These are phyloP conservation scores for Neurospora africana DNA, from an alignment of 495 filamentous ascomycete species.

Conservation along the genomic window DNA sequence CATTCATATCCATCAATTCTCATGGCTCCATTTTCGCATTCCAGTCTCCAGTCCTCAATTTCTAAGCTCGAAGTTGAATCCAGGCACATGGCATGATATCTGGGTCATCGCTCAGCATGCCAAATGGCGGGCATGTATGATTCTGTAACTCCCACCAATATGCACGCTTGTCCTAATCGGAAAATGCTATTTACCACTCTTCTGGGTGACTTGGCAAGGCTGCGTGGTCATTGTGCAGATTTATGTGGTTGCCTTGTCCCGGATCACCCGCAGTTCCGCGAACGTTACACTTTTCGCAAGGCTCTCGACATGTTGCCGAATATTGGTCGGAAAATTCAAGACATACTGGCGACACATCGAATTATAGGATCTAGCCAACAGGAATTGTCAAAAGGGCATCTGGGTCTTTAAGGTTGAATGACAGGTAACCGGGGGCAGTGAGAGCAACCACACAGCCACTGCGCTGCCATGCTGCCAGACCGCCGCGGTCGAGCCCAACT, in stretches of 20 bases:
- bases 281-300: neutral
- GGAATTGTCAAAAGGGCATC: neutral
- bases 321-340: neutral
- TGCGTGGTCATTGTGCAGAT: neutral
- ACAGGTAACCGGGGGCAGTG: neutral
- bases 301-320: neutral
- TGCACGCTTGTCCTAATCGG: neutral
- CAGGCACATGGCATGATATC: neutral
- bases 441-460: neutral
- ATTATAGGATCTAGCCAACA: neutral
- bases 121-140: neutral
- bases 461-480: neutral
- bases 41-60: neutral
- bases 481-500: neutral
- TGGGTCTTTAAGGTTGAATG: neutral
- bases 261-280: neutral
- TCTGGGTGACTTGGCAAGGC: neutral
- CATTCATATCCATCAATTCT: neutral
- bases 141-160: neutral
- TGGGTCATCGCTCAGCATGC: neutral
- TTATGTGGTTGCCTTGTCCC: neutral
- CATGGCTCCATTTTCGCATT: neutral
- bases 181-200: neutral
- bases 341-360: neutral
- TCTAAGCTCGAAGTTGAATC: neutral